Base-by-base conservation (phyloP, 2,329 filamentous ascomycete species). In the Beauveria bassiana region DNA sequence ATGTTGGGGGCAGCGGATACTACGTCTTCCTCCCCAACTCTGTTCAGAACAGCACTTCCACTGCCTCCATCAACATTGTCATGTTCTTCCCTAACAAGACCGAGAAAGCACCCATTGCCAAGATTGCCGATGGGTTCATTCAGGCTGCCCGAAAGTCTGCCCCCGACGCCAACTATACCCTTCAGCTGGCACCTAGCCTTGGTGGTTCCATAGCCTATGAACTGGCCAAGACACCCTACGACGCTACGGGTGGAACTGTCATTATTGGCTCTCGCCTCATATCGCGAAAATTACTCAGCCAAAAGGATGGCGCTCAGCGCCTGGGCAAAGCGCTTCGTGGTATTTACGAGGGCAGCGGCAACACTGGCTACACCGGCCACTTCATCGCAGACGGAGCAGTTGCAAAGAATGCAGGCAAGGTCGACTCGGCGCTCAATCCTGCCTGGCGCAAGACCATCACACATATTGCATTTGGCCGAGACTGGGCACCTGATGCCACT, bases 361-460 rank as follows among this genome's bases (percentile, higher is more conserved):
- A 57, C 42, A 57, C 63, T 6, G 65, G 64, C 3, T 68, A 64
- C 42, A 68, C 63, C 20, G 56, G 65, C 42, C 64, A 66, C 43
- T 34, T 67, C 22, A 68, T 65, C 1, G 65, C 63, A 28, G 61
- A 53, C 43, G 61, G 61, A 14, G 56, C 55, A 12, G 61, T 63
- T 7, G 56, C 56, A 8, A n/a, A 28, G 4, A 68, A 65, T 34
- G 62, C 64, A 8, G 69, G 67, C 26, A 55, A 54, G 43, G 65
- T 74, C 26, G 67, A 74, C 62, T 74, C 70, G 62, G 74, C 76
- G 1, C 65, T 75, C 5, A 76, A 77, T 62, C 75, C 77, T 0
- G 74, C 74, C 1, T 79, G 77, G 73, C 69, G 77, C 31, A 70
- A 72, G 24, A 69, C 75, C 10, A 62, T 73, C n/a, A 66, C 69